These are phyloP conservation scores for Yarrowia divulgata DNA, from an alignment of 805 yeast genomes.

Conservation along the genomic window DNA sequence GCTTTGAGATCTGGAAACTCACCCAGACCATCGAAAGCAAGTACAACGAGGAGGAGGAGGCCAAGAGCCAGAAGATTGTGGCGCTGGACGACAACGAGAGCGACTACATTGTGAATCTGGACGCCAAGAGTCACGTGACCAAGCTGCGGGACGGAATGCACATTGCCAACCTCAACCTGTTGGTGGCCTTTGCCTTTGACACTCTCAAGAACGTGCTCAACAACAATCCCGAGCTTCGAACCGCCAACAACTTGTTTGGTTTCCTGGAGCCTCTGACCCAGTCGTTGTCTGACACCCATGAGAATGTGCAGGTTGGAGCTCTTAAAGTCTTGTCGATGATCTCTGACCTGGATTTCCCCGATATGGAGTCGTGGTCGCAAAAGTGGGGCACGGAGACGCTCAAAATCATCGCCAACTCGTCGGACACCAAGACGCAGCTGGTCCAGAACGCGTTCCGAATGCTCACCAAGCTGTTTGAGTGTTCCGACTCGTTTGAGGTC, in stretches of 20 bases:
- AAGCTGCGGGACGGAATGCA: slow-evolving; percentile 49
- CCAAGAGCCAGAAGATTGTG: slow-evolving; percentile 40
- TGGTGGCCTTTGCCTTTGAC: slow-evolving; percentile 81
- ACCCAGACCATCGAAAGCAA: slow-evolving; percentile 44
- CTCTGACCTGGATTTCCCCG: slow-evolving; percentile 68
- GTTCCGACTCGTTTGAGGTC: slow-evolving; percentile 67
- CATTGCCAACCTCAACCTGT: slow-evolving; percentile 62
- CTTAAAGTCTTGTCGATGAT: slow-evolving; percentile 67
- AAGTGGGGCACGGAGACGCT: slow-evolving; percentile 48
- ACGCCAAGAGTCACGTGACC: slow-evolving; percentile 52
- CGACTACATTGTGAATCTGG: slow-evolving; percentile 77
- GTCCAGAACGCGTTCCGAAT: slow-evolving; percentile 82
- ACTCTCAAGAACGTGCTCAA: slow-evolving; percentile 73
- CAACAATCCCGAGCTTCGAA: slow-evolving; percentile 65
- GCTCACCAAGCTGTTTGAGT: slow-evolving; percentile 73
- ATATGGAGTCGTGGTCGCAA: slow-evolving; percentile 51
- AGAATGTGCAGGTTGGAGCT: slow-evolving; percentile 74
- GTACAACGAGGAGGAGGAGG: slow-evolving; percentile 45
- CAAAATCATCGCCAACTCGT: slow-evolving; percentile 72
- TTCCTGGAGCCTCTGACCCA: slow-evolving; percentile 76
- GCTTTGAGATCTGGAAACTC: slow-evolving; percentile 73
- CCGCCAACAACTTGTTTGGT: slow-evolving; percentile 67
- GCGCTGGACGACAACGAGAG: slow-evolving; percentile 53
- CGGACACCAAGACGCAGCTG: slow-evolving; percentile 77
- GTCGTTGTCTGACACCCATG: slow-evolving; percentile 70